These are phyloP conservation scores for Colletotrichum tanaceti DNA, from an alignment of 2,329 filamentous ascomycete species.

Conservation along the genomic window DNA sequence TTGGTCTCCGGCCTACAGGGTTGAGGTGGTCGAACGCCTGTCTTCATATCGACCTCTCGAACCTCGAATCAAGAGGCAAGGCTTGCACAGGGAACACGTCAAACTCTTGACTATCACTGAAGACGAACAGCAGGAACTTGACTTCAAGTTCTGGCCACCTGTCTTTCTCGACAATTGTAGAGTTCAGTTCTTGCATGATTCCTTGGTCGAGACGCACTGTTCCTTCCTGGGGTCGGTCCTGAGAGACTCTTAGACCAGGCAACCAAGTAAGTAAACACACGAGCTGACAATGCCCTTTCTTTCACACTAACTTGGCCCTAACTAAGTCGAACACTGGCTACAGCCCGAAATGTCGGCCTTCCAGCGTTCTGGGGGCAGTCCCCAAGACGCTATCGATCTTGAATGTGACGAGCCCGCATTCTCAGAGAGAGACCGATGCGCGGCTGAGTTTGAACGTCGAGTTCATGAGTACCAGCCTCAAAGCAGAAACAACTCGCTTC, in stretches of 20 bases:
- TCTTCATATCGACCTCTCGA: neutral
- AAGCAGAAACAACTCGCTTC: neutral
- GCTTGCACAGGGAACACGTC: neutral
- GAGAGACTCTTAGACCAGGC: neutral
- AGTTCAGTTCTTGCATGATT: neutral
- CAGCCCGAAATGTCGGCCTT: neutral
- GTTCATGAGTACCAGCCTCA: constrained; percentile 20
- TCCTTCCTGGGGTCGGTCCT: neutral
- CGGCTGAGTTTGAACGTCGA: neutral
- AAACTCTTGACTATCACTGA: neutral
- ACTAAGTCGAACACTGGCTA: too few species aligned
- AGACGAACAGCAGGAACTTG: neutral
- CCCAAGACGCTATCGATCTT: constrained; percentile 4
- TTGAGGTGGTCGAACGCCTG: neutral
- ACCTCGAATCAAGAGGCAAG: neutral
- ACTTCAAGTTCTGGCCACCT: neutral
- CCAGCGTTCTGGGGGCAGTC: neutral
- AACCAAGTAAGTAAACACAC: neutral
- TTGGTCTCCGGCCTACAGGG: too few species aligned
- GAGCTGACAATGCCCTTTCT: neutral
- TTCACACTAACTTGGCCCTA: neutral
- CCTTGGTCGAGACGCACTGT: neutral
- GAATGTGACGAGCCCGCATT: constrained; percentile 11
- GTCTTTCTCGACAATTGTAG: neutral
- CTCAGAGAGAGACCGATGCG: constrained; percentile 6